Evolutionary conservation across 257 asterid species (phyloP).

Genomic region (Paraleonurus japonicus): DNA sequence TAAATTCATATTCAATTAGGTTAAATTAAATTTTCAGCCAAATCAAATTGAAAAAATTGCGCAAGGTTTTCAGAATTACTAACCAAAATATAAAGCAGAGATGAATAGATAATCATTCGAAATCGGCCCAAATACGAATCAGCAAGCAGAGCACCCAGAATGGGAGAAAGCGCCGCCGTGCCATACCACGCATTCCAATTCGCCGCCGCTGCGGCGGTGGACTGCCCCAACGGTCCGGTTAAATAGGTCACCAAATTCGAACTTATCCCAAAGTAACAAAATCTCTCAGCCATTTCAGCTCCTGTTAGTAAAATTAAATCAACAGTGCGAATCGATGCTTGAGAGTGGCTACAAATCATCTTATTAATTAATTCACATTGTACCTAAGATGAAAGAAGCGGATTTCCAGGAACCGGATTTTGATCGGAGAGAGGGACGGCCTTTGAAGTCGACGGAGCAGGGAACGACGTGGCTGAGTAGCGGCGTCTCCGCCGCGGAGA

Average conservation of each 20-base stretch:
- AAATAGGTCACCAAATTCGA: constrained; percentile 26
- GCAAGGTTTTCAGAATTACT: background rate
- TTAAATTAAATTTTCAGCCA: background rate
- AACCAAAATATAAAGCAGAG: constrained; percentile 21
- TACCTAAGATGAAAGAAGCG: constrained; percentile 40
- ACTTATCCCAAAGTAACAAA: constrained; percentile 15
- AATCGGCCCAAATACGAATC: constrained; percentile 25
- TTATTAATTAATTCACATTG: background rate
- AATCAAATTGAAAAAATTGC: no score
- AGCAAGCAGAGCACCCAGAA: constrained; percentile 21
- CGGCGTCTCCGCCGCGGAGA: constrained; percentile 6
- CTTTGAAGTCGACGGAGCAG: constrained; percentile 28
- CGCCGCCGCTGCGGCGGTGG: constrained; percentile 28
- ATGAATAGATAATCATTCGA: constrained; percentile 2
- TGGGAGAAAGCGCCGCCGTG: constrained; percentile 25
- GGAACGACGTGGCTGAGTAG: constrained; percentile 25
- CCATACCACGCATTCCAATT: constrained; percentile 25
- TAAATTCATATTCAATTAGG: background rate
- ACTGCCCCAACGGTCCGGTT: constrained; percentile 17
- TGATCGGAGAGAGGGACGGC: constrained; percentile 24
- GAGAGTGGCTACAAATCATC: background rate
- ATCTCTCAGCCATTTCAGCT: constrained; percentile 26
- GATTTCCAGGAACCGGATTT: constrained; percentile 45
- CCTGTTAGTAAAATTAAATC: constrained; percentile 11
- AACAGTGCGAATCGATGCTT: background rate